Evolutionary conservation across 2,329 filamentous ascomycete species (phyloP).

Genomic region (Aureobasidium sp.): DNA sequence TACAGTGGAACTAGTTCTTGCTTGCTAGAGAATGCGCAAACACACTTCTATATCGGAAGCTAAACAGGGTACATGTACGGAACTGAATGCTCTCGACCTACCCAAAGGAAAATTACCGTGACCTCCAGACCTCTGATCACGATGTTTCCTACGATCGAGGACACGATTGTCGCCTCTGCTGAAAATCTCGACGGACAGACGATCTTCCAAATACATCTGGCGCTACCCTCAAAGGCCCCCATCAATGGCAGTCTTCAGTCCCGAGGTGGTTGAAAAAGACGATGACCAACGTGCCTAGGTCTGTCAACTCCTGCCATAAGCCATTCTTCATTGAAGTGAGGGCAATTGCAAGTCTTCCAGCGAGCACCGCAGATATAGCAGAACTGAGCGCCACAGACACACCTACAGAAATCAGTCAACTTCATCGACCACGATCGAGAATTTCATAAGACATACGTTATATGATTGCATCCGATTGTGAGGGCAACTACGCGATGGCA

Average conservation of each 20-base stretch:
- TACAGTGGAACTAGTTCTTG: no score
- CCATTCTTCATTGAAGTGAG: background rate
- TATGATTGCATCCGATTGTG: background rate
- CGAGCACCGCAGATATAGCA: constrained; percentile 8
- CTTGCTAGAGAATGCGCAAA: no score
- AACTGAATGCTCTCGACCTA: no score
- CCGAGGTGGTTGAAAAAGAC: background rate
- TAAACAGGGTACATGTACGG: no score
- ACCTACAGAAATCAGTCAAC: background rate
- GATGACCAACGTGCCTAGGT: background rate
- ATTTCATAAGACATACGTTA: background rate
- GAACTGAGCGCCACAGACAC: background rate
- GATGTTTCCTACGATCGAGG: no score
- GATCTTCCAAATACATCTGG: background rate
- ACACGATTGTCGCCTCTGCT: no score
- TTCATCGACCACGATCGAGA: no score
- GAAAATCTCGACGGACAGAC: background rate
- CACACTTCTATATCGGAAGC: no score
- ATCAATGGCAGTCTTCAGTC: background rate
- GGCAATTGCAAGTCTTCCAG: background rate
- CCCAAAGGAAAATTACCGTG: no score
- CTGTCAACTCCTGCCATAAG: background rate
- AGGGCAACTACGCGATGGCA: background rate
- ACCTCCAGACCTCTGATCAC: no score
- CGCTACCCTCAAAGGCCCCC: background rate